Conservation (phyloP, 1,139 yeast genomes). For the Ogataea hybrid region DNA sequence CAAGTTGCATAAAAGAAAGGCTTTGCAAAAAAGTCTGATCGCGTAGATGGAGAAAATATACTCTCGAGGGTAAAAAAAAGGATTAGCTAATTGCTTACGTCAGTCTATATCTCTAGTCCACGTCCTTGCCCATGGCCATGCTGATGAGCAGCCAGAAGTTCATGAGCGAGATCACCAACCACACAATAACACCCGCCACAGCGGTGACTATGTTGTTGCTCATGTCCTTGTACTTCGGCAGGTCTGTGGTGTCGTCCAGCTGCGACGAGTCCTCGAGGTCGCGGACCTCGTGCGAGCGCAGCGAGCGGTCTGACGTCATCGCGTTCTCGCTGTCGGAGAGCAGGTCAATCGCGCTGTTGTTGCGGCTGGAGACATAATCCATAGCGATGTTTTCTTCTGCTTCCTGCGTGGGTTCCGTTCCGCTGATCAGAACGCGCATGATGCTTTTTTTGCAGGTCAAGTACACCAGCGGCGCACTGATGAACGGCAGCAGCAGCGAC, state of each 20-base stretch:
- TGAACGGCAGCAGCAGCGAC: constrained; percentile 80
- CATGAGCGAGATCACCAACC: constrained; percentile 52
- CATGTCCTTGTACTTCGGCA: constrained; percentile 43
- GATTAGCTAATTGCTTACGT: background rate
- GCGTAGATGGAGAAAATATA: no score
- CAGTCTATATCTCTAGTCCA: constrained; percentile 5
- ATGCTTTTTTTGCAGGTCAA: constrained; percentile 73
- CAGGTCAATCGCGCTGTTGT: constrained; percentile 14
- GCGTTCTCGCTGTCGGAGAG: constrained; percentile 4
- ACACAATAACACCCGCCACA: constrained; percentile 43
- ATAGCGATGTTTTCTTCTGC: constrained; percentile 12
- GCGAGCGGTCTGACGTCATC: no score
- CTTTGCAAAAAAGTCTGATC: background rate
- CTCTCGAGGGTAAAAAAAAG: background rate
- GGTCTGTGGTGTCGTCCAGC: constrained; percentile 14
- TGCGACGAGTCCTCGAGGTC: no score
- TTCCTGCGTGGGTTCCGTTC: constrained; percentile 8
- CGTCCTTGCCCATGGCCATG: constrained; percentile 35
- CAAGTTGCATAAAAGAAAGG: background rate
- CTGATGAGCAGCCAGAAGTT: constrained; percentile 51
- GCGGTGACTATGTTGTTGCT: constrained; percentile 51
- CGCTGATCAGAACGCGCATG: constrained; percentile 59
- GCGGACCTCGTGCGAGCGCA: no score
- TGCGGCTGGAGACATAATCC: constrained; percentile 14
- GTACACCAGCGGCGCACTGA: constrained; percentile 84